Base-by-base conservation (phyloP, 2,329 filamentous ascomycete genomes). In the Trichoderma atroviride region DNA sequence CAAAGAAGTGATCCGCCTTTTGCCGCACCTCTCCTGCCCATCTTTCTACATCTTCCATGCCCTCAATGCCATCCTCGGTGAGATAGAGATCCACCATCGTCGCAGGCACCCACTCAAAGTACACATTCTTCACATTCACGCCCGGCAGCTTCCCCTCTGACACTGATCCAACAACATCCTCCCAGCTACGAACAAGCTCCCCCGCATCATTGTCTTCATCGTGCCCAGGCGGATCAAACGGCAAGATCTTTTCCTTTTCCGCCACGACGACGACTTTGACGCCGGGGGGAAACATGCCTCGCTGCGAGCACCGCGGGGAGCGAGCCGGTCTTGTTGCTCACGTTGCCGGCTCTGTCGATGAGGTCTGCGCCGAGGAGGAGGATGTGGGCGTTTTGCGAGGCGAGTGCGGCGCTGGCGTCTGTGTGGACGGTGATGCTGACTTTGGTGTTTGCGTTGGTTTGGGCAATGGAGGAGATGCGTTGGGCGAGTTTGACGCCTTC, bases 311-410 rank as follows among this genome's bases (percentile, higher is more conserved):
- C 83, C 1, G 86, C 84, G 0, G 88, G 84, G 7, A 91, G 77
- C 1, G 88, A 89, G 0, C 90, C 89, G 0, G 84, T 88, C 77
- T 92, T 92, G 78, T 92, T 92, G 76, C 85, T 88, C 22, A 91
- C 86, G 35, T 86, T 84, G 2, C 88, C 89, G 0, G 79, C 75
- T 0, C 79, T 76, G 14, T 86, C 85, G 67, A 92, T 88, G 5
- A 87, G 80, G 74, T 92, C 90, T 1, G 89, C 88, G 1, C 89
- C 89, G 1, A 92, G 79, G 4, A 92, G 78, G 2, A 92, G 78
- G 1, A 90, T 64, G 72, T 91, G 84, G 4, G 86, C 80, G n/a
- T 77, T 79, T 22, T 76, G 74, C 4, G 85, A 82, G 1, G 88
- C 87, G 11, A 87, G 75, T 0, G 85, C 87, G 5, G 85, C 83